Evolutionary conservation across 768 basidiomycete genomes (phyloP), one percentile per base, ranked within the genome.

Genomic region (Filobasidium floriforme): DNA sequence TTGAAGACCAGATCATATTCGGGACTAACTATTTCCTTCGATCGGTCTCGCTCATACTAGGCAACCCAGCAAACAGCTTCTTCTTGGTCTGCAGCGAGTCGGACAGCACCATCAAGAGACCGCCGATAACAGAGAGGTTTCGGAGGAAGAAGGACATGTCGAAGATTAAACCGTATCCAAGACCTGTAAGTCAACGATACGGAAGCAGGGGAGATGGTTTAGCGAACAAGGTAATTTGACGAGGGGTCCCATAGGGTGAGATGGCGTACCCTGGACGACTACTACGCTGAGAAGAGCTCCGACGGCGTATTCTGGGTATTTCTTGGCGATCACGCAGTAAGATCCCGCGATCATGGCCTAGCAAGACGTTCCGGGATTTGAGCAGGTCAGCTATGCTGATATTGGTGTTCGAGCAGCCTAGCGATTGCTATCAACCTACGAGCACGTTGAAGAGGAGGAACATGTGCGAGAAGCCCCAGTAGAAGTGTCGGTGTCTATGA

Each of bases 141-240:
- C 96, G 92, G 54, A 98, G 88, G 91, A 99, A 99, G 85, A 99
- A 99, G 81, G 90, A 98, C 79, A 98, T 84, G 83, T 98, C 96
- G 80, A 99, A 99, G 75, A 99, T 94, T 78, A 99, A 89, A 41
- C 96, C 96, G 75, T 99, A 99, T 72, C 96, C 96, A 72, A 99
- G 89, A 54, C 94, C 75, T 75, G 43, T 49, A 22, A 14, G 10
- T 10, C 10, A 10, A 44, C 19, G 10, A 10, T 19, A 44, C 43
- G 43, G 5, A 15, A 14, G 14, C 46, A 49, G 22, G 15, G 51
- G 15, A 67, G 24, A 41, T 29, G 41, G 61, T 2, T 43, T 19
- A 49, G 61, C 9, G 61, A 15, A 41, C 19, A 18, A 22, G n/a
- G 24, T 5, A 9, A 60, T 11, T 4, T 11, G 28, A 28, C 15